Conservation (phyloP, 306 rosid species). For the Cucurbita moschata region DNA sequence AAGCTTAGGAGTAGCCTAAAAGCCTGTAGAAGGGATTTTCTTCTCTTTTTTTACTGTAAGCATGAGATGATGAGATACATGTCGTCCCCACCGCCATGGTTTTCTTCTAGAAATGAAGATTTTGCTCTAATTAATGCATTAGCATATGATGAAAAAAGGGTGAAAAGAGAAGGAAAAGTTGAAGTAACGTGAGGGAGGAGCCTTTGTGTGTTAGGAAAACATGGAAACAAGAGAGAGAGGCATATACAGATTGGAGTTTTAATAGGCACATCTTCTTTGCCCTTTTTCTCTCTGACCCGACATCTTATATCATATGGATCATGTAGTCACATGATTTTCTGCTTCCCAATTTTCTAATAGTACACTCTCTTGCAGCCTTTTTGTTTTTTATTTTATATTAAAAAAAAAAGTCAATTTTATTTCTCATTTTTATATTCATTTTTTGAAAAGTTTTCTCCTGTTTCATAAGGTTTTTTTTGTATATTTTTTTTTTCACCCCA, state of each 20-base stretch:
- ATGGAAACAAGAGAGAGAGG: constrained; percentile 5
- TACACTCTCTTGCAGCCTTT: background rate
- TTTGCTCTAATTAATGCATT: background rate
- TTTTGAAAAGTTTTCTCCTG: background rate
- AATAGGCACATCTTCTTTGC: background rate
- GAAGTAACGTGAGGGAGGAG: background rate
- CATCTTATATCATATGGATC: constrained; percentile 1
- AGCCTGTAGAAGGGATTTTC: background rate
- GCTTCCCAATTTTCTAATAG: constrained; percentile 1
- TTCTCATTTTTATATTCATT: background rate
- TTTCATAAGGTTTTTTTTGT: background rate
- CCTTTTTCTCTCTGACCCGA: constrained; percentile 1
- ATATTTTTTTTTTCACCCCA: no score
- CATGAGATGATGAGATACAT: background rate
- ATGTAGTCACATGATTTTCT: constrained; percentile 5
- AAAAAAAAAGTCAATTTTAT: background rate
- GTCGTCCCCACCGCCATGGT: background rate
- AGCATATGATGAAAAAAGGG: background rate
- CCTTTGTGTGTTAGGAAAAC: background rate
- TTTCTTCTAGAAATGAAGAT: background rate
- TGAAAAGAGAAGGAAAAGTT: background rate
- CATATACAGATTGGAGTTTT: constrained; percentile 2
- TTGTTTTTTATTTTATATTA: no score
- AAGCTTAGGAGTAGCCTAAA: background rate
- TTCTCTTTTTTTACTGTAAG: background rate